Evolutionary conservation across 2,329 filamentous ascomycete genomes (phyloP).

Genomic region (Coniosporium tulheliwenetii): DNA sequence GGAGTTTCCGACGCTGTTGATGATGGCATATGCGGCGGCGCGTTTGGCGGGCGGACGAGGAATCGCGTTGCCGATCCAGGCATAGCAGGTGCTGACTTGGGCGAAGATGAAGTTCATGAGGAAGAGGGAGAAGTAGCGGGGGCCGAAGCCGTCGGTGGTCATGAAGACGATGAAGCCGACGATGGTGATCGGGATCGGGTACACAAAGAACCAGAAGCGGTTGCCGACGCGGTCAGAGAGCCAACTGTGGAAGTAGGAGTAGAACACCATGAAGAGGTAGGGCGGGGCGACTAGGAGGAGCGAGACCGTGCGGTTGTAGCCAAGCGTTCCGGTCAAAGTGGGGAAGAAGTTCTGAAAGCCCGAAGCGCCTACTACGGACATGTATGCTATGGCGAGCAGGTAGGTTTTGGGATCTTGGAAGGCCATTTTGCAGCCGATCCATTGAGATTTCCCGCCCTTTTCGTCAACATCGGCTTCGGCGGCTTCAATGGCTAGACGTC

Average conservation of each 20-base stretch:
- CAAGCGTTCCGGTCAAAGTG: conserved; percentile 22
- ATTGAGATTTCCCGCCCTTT: conserved; percentile 29
- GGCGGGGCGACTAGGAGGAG: conserved; percentile 37
- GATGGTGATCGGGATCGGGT: conserved; percentile 35
- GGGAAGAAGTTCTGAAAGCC: conserved; percentile 34
- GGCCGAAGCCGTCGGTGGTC: conserved; percentile 33
- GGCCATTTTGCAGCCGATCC: conserved; percentile 34
- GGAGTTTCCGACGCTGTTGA: conserved; percentile 58
- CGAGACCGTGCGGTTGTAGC: conserved; percentile 27
- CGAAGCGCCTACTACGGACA: conserved; percentile 30
- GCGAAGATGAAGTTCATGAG: conserved; percentile 40
- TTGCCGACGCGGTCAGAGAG: conserved; percentile 27
- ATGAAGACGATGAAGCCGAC: conserved; percentile 39
- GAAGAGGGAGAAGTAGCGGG: conserved; percentile 40
- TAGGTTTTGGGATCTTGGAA: conserved; percentile 35
- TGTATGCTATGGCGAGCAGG: conserved; percentile 31
- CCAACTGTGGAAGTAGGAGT: conserved; percentile 27
- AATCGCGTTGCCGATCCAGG: conserved; percentile 64
- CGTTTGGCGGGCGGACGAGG: conserved; percentile 63
- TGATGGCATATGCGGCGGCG: conserved; percentile 55
- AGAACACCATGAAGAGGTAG: conserved; percentile 37
- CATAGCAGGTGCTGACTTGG: conserved; percentile 43
- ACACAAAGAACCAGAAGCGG: conserved; percentile 37
- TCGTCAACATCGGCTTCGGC: conserved; percentile 34
- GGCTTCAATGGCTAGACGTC: conserved; percentile 34